Evolutionary conservation across 2,329 filamentous ascomycete genomes (phyloP).

Genomic region (Exophiala sp.): DNA sequence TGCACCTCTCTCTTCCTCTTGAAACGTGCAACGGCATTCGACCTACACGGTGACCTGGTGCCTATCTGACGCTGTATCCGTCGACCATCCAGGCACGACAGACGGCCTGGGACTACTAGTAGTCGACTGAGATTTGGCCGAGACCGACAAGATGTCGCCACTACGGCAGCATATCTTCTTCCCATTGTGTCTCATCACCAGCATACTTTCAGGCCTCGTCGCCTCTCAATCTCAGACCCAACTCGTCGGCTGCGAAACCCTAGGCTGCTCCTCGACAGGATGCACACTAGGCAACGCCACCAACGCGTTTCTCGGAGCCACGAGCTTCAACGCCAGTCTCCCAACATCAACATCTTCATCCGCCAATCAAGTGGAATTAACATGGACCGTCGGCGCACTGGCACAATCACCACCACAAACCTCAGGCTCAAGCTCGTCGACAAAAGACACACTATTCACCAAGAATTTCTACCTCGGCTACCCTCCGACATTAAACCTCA

Average conservation of each 20-base stretch:
- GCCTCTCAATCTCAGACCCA: not conserved
- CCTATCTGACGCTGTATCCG: too few species aligned
- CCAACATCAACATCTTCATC: not conserved
- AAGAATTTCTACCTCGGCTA: constrained; percentile 20
- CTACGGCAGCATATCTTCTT: too few species aligned
- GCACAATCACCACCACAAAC: not conserved
- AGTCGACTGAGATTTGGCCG: not conserved
- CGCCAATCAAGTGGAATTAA: constrained; percentile 1
- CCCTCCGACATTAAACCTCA: constrained; percentile 11
- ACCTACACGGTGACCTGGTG: too few species aligned
- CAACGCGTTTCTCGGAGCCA: constrained; percentile 14
- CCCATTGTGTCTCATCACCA: not conserved
- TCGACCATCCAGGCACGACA: too few species aligned
- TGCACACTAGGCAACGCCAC: constrained; percentile 18
- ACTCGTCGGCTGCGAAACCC: constrained; percentile 17
- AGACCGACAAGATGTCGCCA: not conserved
- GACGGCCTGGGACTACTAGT: too few species aligned
- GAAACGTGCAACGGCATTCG: too few species aligned
- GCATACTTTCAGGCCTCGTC: not conserved
- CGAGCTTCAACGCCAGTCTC: constrained; percentile 14
- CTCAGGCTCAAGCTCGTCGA: not conserved
- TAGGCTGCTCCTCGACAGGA: constrained; percentile 10
- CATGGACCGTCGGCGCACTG: constrained; percentile 16
- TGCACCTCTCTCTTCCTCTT: too few species aligned
- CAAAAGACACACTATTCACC: constrained; percentile 4